A percentile compares a stretch with the other conserved stretches of the same genome.
Evolutionary conservation across 306 rosid genomes (phyloP).

Genomic region (Adenanthera pavonina): DNA sequence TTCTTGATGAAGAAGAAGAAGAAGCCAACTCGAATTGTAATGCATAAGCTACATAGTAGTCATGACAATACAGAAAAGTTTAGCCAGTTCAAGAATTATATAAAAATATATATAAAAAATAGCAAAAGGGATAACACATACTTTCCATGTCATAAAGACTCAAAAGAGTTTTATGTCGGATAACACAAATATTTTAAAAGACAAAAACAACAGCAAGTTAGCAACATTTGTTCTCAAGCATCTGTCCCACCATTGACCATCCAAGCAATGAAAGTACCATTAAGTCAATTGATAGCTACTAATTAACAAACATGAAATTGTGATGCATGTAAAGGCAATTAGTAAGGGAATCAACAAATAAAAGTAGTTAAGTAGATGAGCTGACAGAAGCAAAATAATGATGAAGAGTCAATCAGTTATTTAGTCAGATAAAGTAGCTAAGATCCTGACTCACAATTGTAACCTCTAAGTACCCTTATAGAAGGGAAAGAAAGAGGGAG

Average conservation of each 20-base stretch:
- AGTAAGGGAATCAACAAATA: background rate
- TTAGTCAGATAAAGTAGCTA: background rate
- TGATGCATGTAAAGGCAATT: background rate
- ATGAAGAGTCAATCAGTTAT: background rate
- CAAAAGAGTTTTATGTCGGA: too few relatives aligned
- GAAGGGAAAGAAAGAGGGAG: background rate
- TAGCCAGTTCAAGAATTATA: background rate
- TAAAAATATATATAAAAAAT: background rate
- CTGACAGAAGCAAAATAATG: background rate
- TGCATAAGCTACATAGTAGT: background rate
- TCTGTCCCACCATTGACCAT: background rate
- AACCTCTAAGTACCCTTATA: background rate
- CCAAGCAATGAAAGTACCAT: background rate
- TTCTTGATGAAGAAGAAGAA: background rate
- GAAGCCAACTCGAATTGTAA: background rate
- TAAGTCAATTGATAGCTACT: constrained; percentile 9
- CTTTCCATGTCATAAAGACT: background rate
- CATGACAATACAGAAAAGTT: background rate
- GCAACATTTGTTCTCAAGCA: background rate
- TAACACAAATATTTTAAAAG: too few relatives aligned
- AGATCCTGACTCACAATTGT: background rate
- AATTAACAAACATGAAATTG: constrained; percentile 19
- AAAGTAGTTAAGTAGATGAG: background rate
- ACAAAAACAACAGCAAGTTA: too few relatives aligned
- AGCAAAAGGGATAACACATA: constrained; percentile 5